Evolutionary conservation across 2,329 filamentous ascomycete genomes (phyloP), one percentile per base, ranked within the genome.

Genomic region (Microsporum audouinii): DNA sequence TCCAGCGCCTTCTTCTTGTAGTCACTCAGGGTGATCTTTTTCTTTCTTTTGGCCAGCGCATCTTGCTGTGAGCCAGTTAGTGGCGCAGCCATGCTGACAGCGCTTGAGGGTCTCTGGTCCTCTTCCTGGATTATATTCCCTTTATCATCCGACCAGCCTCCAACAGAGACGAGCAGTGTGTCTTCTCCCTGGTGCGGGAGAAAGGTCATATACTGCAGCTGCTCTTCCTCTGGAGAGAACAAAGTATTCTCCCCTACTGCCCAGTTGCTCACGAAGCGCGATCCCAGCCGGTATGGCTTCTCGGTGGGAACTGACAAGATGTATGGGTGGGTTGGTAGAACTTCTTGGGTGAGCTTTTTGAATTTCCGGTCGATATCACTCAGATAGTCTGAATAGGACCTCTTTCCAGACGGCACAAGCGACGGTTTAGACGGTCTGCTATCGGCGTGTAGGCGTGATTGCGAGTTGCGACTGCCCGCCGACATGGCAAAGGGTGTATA

Each of bases 161-260:
- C 80, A 62, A 80, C 79, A 8, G 77, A 77, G 64, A 79, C 73
- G 58, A 82, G 70, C 61, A 79, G 73, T 47, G 76, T 78, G 65
- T 82, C 78, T 62, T 79, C 78, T 38, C 78, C 78, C 67, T 84
- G 80, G 69, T 83, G 82, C 61, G 79, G 81, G 60, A 82, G 72
- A 65, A 83, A 85, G 61, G 82, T 85, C 75, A 83, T 77, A 70
- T 86, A 86, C 68, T 86, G 84, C 59, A 84, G 74, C 66, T 79
- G 75, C 66, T 84, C 78, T 70, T 86, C 84, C 64, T 79, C 74
- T 17, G 71, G 71, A 58, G 73, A 71, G 70, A 85, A 86, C 2
- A 82, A 79, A 1, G 78, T 79, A 61, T 79, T 75, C 69, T 73
- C 69, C 60, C 75, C 73, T 65, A 77, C 73, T 63, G 75, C 74